These are phyloP conservation scores for Zymoseptoria crescenta DNA, from an alignment of 2,329 filamentous ascomycete genomes.

Conservation along the genomic window DNA sequence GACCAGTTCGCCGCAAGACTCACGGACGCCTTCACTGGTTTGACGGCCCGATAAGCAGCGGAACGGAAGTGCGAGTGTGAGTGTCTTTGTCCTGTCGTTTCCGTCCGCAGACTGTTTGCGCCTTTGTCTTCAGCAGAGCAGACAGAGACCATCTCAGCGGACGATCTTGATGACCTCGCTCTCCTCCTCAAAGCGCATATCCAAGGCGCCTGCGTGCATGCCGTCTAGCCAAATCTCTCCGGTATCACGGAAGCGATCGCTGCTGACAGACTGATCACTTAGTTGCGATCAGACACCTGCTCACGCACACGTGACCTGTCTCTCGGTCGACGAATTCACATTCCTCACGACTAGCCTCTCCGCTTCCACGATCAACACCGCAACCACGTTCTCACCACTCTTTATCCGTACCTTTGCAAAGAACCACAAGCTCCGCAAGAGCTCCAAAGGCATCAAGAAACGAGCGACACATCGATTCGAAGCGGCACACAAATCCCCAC, in stretches of 20 bases:
- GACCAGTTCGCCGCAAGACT: slow-evolving; percentile 20
- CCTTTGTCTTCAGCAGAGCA: slow-evolving; percentile 1
- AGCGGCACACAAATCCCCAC: slow-evolving; percentile 15
- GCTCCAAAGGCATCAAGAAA: slow-evolving; percentile 39
- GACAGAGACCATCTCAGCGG: not conserved
- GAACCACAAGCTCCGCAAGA: slow-evolving; percentile 39
- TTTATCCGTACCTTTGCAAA: slow-evolving; percentile 49
- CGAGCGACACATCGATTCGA: slow-evolving; percentile 33
- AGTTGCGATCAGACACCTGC: slow-evolving; percentile 21
- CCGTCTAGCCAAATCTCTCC: not conserved
- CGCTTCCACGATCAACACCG: slow-evolving; percentile 15
- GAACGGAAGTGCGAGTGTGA: slow-evolving; percentile 8
- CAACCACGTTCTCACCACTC: slow-evolving; percentile 57
- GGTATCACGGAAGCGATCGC: slow-evolving; percentile 1
- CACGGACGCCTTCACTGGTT: slow-evolving; percentile 60
- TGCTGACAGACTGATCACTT: slow-evolving; percentile 18
- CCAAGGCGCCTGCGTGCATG: not conserved
- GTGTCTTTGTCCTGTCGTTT: slow-evolving; percentile 4
- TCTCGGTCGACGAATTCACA: not conserved
- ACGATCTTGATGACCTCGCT: not conserved
- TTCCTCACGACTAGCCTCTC: slow-evolving; percentile 3
- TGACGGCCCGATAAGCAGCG: slow-evolving; percentile 18
- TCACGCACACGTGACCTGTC: not conserved
- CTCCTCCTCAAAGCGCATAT: not conserved
- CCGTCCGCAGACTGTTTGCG: slow-evolving; percentile 11